Evolutionary conservation across 345 rosid genomes (phyloP).

Genomic region (Ailanthus altissimus): DNA sequence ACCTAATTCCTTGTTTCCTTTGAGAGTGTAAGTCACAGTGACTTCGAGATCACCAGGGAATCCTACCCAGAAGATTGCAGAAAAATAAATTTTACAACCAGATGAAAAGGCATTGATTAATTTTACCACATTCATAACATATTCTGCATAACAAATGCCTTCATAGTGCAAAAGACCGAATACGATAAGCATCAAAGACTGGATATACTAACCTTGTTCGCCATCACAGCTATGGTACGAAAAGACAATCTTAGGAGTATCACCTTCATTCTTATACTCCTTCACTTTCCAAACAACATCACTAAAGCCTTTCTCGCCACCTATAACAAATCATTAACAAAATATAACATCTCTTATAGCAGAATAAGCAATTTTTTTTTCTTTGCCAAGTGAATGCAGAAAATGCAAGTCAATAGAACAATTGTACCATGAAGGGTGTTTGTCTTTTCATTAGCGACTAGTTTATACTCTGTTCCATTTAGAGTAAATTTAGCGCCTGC

Average conservation of each 20-base stretch:
- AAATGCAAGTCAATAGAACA: conserved; percentile 7
- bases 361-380: background rate
- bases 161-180: background rate
- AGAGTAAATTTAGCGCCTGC: conserved; percentile 63
- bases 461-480: conserved; percentile 59
- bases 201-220: conserved; percentile 55
- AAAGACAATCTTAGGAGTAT: conserved; percentile 56
- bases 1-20: conserved; percentile 34
- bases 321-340: conserved; percentile 26
- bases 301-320: conserved; percentile 78
- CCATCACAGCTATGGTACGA: conserved; percentile 67
- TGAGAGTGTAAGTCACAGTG: conserved; percentile 46
- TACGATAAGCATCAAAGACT: background rate
- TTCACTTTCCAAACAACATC: conserved; percentile 73
- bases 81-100: background rate
- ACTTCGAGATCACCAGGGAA: conserved; percentile 69
- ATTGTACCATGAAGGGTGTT: conserved; percentile 76
- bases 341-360: background rate
- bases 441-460: conserved; percentile 67
- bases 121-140: background rate
- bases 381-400: background rate
- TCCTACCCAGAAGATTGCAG: conserved; percentile 41
- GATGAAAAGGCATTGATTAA: background rate
- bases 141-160: background rate
- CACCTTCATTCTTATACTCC: conserved; percentile 42